Conservation (phyloP, 495 filamentous ascomycete genomes). For the Chaetomium tenue region DNA sequence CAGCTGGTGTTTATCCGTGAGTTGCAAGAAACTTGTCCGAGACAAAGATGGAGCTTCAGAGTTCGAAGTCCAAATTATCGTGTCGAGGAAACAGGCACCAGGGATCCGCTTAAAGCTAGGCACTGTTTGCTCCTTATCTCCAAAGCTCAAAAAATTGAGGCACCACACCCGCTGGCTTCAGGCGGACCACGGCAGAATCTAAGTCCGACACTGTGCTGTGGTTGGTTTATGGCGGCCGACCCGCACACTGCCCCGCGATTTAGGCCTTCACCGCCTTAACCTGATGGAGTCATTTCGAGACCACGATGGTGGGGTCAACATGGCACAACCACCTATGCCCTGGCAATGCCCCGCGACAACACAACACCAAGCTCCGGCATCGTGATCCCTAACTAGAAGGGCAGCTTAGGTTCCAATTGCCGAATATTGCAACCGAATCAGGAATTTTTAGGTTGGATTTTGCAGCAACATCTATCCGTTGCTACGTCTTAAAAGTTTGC, state of each 20-base stretch:
- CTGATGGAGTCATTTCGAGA: constrained; percentile 14
- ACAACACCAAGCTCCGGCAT: constrained; percentile 5
- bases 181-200: constrained; percentile 35
- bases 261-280: constrained; percentile 26
- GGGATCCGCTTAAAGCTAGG: constrained; percentile 24
- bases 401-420: neutral
- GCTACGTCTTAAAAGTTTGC: too few relatives aligned
- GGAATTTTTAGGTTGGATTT: neutral
- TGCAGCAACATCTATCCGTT: neutral
- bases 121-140: constrained; percentile 27
- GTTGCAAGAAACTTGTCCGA: constrained; percentile 14
- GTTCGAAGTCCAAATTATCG: constrained; percentile 13
- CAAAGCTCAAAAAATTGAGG: constrained; percentile 39
- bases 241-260: constrained; percentile 22
- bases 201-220: constrained; percentile 29
- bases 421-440: neutral
- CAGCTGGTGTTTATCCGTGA: constrained; percentile 14
- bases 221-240: constrained; percentile 15
- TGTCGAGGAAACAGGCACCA: constrained; percentile 21
- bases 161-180: constrained; percentile 9
- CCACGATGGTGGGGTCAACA: constrained; percentile 23
- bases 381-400: neutral
- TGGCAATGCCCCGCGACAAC: constrained; percentile 19
- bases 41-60: constrained; percentile 10
- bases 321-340: constrained; percentile 10